Base-by-base conservation (phyloP, 2,329 filamentous ascomycete species). In the Scopulariopsis brevicaulis region DNA sequence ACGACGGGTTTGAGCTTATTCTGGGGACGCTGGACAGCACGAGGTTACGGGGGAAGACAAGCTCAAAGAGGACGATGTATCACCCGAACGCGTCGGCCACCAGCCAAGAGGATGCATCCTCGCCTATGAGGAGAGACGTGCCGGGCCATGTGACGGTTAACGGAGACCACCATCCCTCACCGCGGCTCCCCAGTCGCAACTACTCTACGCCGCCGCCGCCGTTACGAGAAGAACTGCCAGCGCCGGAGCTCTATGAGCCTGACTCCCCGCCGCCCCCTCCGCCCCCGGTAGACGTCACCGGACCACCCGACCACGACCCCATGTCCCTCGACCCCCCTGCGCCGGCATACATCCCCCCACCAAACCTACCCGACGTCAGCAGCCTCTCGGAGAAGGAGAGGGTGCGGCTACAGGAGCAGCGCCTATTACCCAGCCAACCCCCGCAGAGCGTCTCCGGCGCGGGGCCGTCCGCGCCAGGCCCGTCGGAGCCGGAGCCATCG, bases 1-100 rank as follows among this genome's bases (percentile, higher is more conserved):
- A 86, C 1, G 89, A 91, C 58, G 79, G 87, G 0, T 93, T 96
- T 64, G 91, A 96, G 68, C 82, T 96, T 15, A 77, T 96, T 1
- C 85, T 97, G 22, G 94, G 94, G 1, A 96, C 91, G 0, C 81
- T 81, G 40, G 92, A 99, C 69, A 93, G 85, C 64, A 81, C 80
- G 7, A 54, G 54, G 51, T 37, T 28, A 32, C 59, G 32, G 32
- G 51, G 48, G 53, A 58, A 53, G 50, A 48, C 37, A 50, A 57
- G 22, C 25, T 22, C 25, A 32, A 57, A 51, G 25, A 15, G 53
- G 55, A 55, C 52, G 8, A 22, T 46, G 32, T 24, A 28, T 53
- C 62, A 60, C 32, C 60, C 59, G 2, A 59, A 62, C 5, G 54
- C 64, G 11, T 63, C 58, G 35, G 53, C 68, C 66, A 53, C 73